phyloP scores from a whole-genome alignment of 768 basidiomycete species.

The Inosperma sp. region DNA sequence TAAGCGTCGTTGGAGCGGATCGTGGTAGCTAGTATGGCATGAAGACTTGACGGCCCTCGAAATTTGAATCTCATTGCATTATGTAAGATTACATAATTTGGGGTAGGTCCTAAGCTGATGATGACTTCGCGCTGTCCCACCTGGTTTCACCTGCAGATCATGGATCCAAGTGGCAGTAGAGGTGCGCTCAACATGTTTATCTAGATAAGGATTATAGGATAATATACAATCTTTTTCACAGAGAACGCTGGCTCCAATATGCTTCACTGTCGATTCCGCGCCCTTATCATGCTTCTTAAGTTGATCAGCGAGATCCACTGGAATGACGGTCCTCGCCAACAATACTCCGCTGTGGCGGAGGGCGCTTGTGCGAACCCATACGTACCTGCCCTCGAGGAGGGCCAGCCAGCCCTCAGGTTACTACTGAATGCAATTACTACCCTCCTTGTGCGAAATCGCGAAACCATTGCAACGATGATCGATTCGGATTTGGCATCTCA shows the following conservation, averaged over 20 bases:
- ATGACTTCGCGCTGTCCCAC: too few relatives aligned
- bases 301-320: neutral
- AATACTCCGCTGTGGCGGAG: neutral
- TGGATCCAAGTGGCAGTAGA: too few relatives aligned
- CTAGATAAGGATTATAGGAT: too few relatives aligned
- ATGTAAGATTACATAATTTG: too few relatives aligned
- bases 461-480: neutral
- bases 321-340: neutral
- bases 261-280: too few relatives aligned
- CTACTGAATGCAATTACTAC: neutral
- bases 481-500: neutral
- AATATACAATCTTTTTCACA: too few relatives aligned
- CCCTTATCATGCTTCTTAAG: neutral
- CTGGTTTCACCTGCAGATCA: too few relatives aligned
- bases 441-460: neutral
- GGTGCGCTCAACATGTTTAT: too few relatives aligned
- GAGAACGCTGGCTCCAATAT: too few relatives aligned
- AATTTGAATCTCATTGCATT: too few relatives aligned
- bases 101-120: too few relatives aligned
- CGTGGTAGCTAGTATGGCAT: slow-evolving; percentile 72
- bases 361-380: neutral
- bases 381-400: neutral
- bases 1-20: slow-evolving; percentile 83
- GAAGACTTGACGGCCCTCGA: too few relatives aligned
- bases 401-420: neutral